Conservation (phyloP, 345 rosid species). For the Boechera divaricarpa region DNA sequence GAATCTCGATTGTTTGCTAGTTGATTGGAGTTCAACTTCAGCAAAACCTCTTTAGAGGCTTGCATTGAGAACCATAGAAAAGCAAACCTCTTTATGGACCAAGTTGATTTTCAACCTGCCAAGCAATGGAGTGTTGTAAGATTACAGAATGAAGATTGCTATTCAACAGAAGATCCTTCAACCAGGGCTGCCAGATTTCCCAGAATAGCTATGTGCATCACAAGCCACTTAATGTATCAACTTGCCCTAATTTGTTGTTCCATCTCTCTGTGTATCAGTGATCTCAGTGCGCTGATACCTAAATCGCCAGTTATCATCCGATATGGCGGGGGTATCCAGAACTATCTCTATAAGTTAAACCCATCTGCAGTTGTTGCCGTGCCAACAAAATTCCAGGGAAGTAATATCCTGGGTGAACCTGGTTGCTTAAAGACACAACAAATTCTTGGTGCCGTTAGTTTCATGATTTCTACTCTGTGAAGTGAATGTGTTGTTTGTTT, state of each 20-base stretch:
- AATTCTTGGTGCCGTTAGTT: slow-evolving; percentile 88
- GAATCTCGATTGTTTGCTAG: too few relatives aligned
- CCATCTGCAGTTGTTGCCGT: slow-evolving; percentile 54
- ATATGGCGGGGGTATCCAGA: slow-evolving; percentile 89
- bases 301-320: slow-evolving; percentile 78
- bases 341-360: slow-evolving; percentile 77
- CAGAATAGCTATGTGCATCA: slow-evolving; percentile 13
- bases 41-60: slow-evolving; percentile 60
- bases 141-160: slow-evolving; percentile 60
- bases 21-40: too few relatives aligned
- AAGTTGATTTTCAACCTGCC: slow-evolving; percentile 98
- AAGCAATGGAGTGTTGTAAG: slow-evolving; percentile 75
- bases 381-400: slow-evolving; percentile 63
- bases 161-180: slow-evolving; percentile 45
- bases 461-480: slow-evolving; percentile 16
- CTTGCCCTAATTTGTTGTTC: background rate
- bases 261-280: slow-evolving; percentile 32
- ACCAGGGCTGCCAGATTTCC: slow-evolving; percentile 51
- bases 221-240: background rate
- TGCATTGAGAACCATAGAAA: slow-evolving; percentile 96
- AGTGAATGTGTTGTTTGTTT: slow-evolving; percentile 14
- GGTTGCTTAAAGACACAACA: slow-evolving; percentile 98
- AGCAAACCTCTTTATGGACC: slow-evolving; percentile 91
- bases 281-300: slow-evolving; percentile 60
- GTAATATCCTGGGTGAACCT: slow-evolving; percentile 90